phyloP scores from a whole-genome alignment of 805 yeast genomes.

The Priceomyces haplophilus region DNA sequence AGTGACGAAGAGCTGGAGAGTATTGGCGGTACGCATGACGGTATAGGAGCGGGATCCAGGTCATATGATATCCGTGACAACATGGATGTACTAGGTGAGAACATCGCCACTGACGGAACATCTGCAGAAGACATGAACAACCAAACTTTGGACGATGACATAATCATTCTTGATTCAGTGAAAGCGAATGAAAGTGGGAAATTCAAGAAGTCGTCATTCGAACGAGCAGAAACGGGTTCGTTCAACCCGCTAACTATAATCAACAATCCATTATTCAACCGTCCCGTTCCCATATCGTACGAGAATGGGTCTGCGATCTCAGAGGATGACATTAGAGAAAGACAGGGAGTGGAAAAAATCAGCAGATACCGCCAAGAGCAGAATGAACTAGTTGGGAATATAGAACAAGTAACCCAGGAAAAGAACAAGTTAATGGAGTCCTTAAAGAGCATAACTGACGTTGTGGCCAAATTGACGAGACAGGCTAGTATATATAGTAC shows the following conservation, averaged over 20 bases:
- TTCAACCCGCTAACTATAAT: not conserved
- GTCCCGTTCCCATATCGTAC: conserved; percentile 12
- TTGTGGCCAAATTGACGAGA: not conserved
- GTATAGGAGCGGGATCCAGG: too few species aligned
- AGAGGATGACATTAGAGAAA: conserved; percentile 2
- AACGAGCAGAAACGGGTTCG: conserved; percentile 2
- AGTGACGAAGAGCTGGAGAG: conserved; percentile 7
- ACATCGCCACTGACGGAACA: too few species aligned
- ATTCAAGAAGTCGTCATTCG: conserved; percentile 25
- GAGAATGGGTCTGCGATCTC: conserved; percentile 5
- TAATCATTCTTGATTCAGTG: conserved; percentile 26
- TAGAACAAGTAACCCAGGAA: not conserved
- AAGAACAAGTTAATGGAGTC: not conserved
- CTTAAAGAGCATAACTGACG: not conserved
- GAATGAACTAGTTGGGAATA: not conserved
- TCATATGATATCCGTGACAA: not conserved
- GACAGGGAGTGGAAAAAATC: not conserved
- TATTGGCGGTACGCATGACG: too few species aligned
- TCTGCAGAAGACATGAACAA: not conserved
- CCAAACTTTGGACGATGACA: conserved; percentile 21
- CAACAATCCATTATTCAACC: not conserved
- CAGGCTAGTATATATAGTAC: conserved; percentile 1
- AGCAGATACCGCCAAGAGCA: conserved; percentile 3
- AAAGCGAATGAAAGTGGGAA: conserved; percentile 25
- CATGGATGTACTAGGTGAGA: too few species aligned